Base-by-base conservation (phyloP, 768 basidiomycete genomes). In the Guyanaporus albipodus region DNA sequence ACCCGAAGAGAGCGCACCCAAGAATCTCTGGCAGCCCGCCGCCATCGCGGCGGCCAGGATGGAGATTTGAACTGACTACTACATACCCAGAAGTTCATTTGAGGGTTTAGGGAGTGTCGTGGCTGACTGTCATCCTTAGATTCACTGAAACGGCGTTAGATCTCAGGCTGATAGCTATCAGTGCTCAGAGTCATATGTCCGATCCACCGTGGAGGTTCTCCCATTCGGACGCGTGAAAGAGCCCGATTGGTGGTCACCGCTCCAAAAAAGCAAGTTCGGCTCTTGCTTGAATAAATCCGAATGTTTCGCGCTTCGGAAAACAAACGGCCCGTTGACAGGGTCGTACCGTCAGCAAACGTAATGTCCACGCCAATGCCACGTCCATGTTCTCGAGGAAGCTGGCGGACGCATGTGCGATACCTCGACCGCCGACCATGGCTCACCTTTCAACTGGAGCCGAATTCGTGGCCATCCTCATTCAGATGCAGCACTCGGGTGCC, bases 21-120 rank as follows among this genome's bases (percentile, higher is more conserved):
- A 49, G 58, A 60, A 52, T 42, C 32, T 29, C 26, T 10, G 21
- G 37, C 17, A 44, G 15, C 48, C 60, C 59, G 59, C 49, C 46
- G 60, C 59, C 60, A 47, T 62, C 60, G 59, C 54, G 42, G 60
- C 58, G 54, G 57, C 8, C 29, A 50, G 38, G 41, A 56, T 56
- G 50, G 50, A 59, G 44, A 62, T 62, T 45, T 42, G 41, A 33
- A 40, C 49, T n/a, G 31, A 37, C 19, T 17, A 2, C n/a, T 35
- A 19, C n/a, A n/a, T n/a, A n/a, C n/a, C n/a, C n/a, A 34, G 17
- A 47, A 49, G 42, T n/a, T 49, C 38, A 21, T 38, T 43, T 24
- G 39, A 44, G 14, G n/a, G 46, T 46, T 18, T 32, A 42, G 36
- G 21, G 11, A 29, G 23, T 23, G 24, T 32, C 24, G 22, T 10